Evolutionary conservation across 176 grass and related monocot species (phyloP).

Genomic region (Secale cereale): DNA sequence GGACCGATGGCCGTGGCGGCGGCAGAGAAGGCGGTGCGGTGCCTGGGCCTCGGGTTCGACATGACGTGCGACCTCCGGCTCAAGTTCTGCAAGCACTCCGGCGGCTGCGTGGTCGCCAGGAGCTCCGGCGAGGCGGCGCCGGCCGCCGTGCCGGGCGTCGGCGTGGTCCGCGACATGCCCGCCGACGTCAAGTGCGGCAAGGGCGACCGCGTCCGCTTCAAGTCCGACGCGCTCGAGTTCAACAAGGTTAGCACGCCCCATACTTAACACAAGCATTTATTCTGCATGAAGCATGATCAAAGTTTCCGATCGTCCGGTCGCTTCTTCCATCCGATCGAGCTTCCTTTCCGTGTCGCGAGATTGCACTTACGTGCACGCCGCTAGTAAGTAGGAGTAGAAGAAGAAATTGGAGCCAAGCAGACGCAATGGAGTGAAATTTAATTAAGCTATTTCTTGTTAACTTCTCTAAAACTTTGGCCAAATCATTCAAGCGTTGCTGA

Average conservation of each 20-base stretch:
- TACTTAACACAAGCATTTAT: not conserved
- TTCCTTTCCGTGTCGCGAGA: not conserved
- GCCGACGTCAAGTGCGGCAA: conserved; percentile 84
- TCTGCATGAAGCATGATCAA: conserved; percentile 5
- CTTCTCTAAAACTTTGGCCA: not conserved
- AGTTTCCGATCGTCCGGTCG: not conserved
- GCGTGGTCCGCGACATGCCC: conserved; percentile 46
- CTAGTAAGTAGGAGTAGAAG: not conserved
- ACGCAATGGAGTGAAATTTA: not conserved
- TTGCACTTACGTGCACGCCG: not conserved
- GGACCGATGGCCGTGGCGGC: conserved; percentile 26
- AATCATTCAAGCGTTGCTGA: not conserved
- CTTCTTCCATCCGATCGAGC: not conserved
- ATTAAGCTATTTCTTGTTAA: not conserved
- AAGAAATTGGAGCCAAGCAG: not conserved
- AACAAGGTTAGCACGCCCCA: conserved; percentile 43
- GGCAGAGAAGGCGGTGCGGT: conserved; percentile 66
- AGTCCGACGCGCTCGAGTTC: conserved; percentile 82
- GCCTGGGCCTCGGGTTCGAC: conserved; percentile 81
- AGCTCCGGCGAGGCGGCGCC: conserved; percentile 43
- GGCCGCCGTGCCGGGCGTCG: conserved; percentile 65
- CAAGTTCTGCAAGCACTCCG: conserved; percentile 71
- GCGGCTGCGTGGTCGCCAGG: conserved; percentile 44
- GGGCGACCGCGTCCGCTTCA: conserved; percentile 77
- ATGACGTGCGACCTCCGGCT: conserved; percentile 74